Base-by-base conservation (phyloP, 306 rosid species). In the Vigna angularis region DNA sequence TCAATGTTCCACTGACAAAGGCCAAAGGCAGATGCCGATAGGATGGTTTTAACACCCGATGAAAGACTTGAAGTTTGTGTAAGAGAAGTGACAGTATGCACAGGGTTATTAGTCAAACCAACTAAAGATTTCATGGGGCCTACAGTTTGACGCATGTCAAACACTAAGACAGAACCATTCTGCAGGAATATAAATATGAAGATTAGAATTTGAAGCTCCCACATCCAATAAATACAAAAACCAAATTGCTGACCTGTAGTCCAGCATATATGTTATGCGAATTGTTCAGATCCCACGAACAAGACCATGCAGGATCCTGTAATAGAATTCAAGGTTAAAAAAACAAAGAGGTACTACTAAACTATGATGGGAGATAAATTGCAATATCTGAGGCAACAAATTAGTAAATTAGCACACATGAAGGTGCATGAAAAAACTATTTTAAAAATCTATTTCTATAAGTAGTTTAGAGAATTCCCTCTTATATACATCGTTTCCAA, bases 271-370 rank as follows among this genome's bases (percentile, higher is more conserved):
- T 49, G 83, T 86, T 78, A 76, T 91, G 85, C 0, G 90, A 83
- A 70, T 57, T 66, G 67, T 76, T 84, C 66, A 82, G 88, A 88
- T 95, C 98, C 99, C 99, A 91, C 28, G 99, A 85, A 73, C 97
- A 95, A 30, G 99, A 87, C 97, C 99, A 91, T 77, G 98, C 97
- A 77, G 97, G 88, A 79, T 55, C 83, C 98, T 92, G 82, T 32
- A 83, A 87, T 61, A 83, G 16, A 57, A 84, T 58, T 81, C 64
- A 45, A 42, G 79, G 68, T 72, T 59, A 86, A 34, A 65, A n/a
- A 8, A 14, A 73, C 71, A 18, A 5, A 66, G 34, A 62, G 52
- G 44, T 76, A 49, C 57, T 7, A 66, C 48, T 30, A 32, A 30
- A 66, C 30, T 50, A 24, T 12, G 55, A 57, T 24, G 12, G 6